Percentiles rank a stretch among this genome's conserved stretches.
Evolutionary conservation across 177 flowering plant species (phyloP).

Genomic region (Vitis hybrid): DNA sequence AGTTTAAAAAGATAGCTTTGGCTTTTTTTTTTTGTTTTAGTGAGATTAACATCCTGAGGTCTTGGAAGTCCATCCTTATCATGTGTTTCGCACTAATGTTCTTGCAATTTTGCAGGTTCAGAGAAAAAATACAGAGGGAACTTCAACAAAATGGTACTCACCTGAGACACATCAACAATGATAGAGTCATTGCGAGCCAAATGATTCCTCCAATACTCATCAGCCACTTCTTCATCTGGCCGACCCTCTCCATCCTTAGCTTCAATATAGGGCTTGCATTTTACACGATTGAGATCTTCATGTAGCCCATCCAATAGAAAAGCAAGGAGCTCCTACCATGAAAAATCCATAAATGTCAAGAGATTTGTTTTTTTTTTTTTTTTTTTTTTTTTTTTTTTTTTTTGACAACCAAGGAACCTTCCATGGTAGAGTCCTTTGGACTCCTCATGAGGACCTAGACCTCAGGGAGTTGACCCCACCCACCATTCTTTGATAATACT

Average conservation of each 20-base stretch:
- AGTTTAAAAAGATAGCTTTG: neutral
- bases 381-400: too few species aligned
- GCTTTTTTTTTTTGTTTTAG: neutral
- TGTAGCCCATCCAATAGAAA: constrained; percentile 87
- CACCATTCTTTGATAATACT: too few species aligned
- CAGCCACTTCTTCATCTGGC: constrained; percentile 68
- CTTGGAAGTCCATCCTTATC: neutral
- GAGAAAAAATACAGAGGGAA: neutral
- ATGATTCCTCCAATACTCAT: constrained; percentile 80
- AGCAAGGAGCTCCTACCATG: constrained; percentile 70
- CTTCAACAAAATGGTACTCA: constrained; percentile 26
- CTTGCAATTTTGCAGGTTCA: neutral
- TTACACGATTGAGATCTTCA: constrained; percentile 86
- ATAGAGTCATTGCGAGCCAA: constrained; percentile 84
- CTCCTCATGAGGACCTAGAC: too few species aligned
- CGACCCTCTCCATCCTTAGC: constrained; percentile 69
- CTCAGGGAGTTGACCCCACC: too few species aligned
- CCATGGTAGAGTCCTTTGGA: too few species aligned
- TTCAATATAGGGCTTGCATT: constrained; percentile 73
- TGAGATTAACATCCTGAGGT: neutral
- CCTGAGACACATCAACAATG: constrained; percentile 81
- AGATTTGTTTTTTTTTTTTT: too few species aligned
- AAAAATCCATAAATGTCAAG: constrained; percentile 1
- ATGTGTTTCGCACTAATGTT: neutral
- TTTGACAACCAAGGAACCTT: too few species aligned